Evolutionary conservation across 164 flowering plant species (phyloP).

Genomic region (Chimonanthus praecox): DNA sequence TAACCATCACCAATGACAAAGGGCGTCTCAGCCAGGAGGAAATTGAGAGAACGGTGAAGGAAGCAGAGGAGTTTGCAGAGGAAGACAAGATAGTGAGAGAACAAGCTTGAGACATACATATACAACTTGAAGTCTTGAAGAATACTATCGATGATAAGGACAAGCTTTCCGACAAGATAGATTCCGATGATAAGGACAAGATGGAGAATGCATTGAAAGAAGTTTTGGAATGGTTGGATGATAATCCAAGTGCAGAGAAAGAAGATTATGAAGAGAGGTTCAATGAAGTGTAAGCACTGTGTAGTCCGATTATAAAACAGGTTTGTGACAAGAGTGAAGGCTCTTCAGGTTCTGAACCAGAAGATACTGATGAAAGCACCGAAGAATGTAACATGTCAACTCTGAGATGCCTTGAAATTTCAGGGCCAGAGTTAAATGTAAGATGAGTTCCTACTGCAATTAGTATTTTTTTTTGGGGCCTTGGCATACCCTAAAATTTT

Average conservation of each 20-base stretch:
- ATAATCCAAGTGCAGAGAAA: slow-evolving; percentile 43
- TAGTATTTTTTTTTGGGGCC: too few relatives aligned
- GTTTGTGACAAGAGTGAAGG: slow-evolving; percentile 41
- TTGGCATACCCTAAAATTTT: too few relatives aligned
- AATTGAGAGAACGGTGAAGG: slow-evolving; percentile 40
- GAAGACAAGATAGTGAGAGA: slow-evolving; percentile 47
- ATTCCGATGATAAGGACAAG: slow-evolving; percentile 46
- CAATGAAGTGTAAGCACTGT: slow-evolving; percentile 49
- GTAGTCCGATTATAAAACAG: slow-evolving; percentile 40
- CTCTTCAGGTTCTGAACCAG: slow-evolving; percentile 8
- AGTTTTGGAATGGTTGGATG: slow-evolving; percentile 53
- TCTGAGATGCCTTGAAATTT: neutral
- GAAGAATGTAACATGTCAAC: too few relatives aligned
- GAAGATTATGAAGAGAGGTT: slow-evolving; percentile 52
- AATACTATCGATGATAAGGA: slow-evolving; percentile 29
- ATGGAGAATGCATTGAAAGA: slow-evolving; percentile 42
- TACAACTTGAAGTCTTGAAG: slow-evolving; percentile 54
- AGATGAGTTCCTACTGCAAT: too few relatives aligned
- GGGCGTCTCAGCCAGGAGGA: slow-evolving; percentile 55
- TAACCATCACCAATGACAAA: slow-evolving; percentile 47
- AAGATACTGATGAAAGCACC: too few relatives aligned
- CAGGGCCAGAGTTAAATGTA: too few relatives aligned
- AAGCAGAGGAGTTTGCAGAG: slow-evolving; percentile 48
- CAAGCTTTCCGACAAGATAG: slow-evolving; percentile 45
- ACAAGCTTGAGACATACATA: slow-evolving; percentile 46